A percentile compares a stretch with the other conserved stretches of the same genome.
Evolutionary conservation across 169 alveolate species (phyloP).

Genomic region (Cryptosporidium ubiquitum): DNA sequence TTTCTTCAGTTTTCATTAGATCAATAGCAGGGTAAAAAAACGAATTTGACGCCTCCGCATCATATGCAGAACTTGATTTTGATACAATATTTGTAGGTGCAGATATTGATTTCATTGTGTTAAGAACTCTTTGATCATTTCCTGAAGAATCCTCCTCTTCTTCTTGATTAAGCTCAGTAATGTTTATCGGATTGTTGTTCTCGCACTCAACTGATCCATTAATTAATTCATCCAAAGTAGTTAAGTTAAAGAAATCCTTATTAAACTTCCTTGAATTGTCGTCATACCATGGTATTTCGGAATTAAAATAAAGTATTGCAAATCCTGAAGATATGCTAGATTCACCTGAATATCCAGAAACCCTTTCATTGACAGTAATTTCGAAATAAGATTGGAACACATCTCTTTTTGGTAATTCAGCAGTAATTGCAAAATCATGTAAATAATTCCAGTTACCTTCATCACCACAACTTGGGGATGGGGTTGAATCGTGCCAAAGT

Average conservation of each 20-base stretch:
- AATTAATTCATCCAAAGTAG: conserved; percentile 53
- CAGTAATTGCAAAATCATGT: conserved; percentile 72
- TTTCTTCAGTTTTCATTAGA: conserved; percentile 40
- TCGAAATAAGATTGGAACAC: conserved; percentile 66
- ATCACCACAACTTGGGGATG: conserved; percentile 79
- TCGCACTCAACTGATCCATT: conserved; percentile 42
- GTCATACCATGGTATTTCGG: conserved; percentile 68
- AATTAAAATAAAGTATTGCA: conserved; percentile 59
- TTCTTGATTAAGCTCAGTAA: neutral
- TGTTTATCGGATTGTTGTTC: neutral
- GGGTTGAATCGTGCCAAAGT: conserved; percentile 82
- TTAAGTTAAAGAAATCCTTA: conserved; percentile 53
- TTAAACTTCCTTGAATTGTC: conserved; percentile 29
- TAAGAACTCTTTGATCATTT: conserved; percentile 40
- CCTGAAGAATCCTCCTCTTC: conserved; percentile 33
- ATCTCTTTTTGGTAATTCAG: conserved; percentile 70
- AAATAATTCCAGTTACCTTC: conserved; percentile 80
- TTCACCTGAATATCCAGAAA: conserved; percentile 71
- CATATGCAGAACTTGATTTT: conserved; percentile 44
- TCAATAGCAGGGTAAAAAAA: conserved; percentile 61
- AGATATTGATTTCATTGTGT: conserved; percentile 60
- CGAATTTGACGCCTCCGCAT: conserved; percentile 57
- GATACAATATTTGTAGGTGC: conserved; percentile 53
- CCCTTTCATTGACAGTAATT: conserved; percentile 50
- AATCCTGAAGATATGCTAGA: conserved; percentile 57